Percentiles rank a stretch among this genome's conserved stretches.
phyloP scores from a whole-genome alignment of 352 stramenopile species.

The Globisporangium orthogonon region DNA sequence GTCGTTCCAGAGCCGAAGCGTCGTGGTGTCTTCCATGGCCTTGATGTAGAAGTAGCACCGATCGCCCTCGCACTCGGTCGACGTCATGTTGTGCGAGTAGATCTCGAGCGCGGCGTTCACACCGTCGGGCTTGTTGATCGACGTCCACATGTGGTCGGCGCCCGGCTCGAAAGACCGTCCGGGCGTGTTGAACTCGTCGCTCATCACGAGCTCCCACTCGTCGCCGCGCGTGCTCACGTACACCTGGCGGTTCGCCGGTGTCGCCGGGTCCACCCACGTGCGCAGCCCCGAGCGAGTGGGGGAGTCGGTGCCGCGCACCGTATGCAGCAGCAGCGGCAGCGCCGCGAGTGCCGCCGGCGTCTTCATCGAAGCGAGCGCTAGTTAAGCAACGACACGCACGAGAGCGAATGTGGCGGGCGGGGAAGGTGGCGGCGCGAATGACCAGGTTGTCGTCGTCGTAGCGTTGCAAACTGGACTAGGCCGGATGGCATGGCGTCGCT shows the following conservation, averaged over 20 bases:
- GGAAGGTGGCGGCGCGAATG: no score
- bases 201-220: conserved; percentile 64
- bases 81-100: conserved; percentile 71
- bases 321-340: not conserved
- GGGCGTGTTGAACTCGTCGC: conserved; percentile 65
- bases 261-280: conserved; percentile 58
- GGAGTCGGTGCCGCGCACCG: conserved; percentile 17
- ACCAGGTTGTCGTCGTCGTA: no score
- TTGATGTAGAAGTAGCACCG: conserved; percentile 67
- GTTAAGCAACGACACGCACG: no score
- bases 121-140: conserved; percentile 61
- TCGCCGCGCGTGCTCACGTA: conserved; percentile 51
- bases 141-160: conserved; percentile 93
- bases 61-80: conserved; percentile 43
- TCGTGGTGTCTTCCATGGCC: conserved; percentile 29
- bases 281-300: conserved; percentile 51
- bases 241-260: conserved; percentile 27
- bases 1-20: conserved; percentile 49
- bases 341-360: not conserved
- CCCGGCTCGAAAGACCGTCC: conserved; percentile 87
- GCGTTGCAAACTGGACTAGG: no score
- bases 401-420: no score
- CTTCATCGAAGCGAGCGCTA: no score
- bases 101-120: conserved; percentile 67
- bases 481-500: no score